Evolutionary conservation across 2,329 filamentous ascomycete species (phyloP).

Genomic region (Colletotrichum tanaceti): DNA sequence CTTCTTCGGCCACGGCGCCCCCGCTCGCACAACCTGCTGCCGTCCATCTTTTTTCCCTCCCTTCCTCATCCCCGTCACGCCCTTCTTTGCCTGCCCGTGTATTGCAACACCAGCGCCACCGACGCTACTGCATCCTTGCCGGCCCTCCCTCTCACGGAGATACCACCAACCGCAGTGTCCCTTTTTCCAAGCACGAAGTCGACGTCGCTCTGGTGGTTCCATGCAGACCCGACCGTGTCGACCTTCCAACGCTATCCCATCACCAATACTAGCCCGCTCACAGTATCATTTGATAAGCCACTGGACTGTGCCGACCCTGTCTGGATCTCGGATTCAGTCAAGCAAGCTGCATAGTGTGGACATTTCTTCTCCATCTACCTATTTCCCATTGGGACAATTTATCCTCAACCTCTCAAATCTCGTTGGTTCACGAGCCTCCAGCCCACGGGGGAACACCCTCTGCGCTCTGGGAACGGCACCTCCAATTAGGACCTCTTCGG

Average conservation of each 20-base stretch:
- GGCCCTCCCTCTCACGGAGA: neutral
- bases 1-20: neutral
- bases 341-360: constrained; percentile 1
- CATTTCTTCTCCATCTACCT: constrained; percentile 1
- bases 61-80: neutral
- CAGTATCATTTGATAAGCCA: constrained; percentile 9
- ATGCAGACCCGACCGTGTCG: constrained; percentile 1
- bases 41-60: neutral
- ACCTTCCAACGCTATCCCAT: neutral
- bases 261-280: constrained; percentile 13
- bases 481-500: constrained; percentile 1
- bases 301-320: constrained; percentile 24
- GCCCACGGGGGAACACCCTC: neutral
- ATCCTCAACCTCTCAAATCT: neutral
- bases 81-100: neutral
- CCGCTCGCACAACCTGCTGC: neutral
- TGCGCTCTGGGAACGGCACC: neutral
- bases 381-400: constrained; percentile 1
- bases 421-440: neutral
- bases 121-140: constrained; percentile 21
- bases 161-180: neutral
- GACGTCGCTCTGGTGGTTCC: constrained; percentile 15
- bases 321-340: constrained; percentile 7
- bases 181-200: constrained; percentile 19
- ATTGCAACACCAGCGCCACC: constrained; percentile 15